Conservation (phyloP, 805 yeast species). For the Tanozyma kutaoensis region DNA sequence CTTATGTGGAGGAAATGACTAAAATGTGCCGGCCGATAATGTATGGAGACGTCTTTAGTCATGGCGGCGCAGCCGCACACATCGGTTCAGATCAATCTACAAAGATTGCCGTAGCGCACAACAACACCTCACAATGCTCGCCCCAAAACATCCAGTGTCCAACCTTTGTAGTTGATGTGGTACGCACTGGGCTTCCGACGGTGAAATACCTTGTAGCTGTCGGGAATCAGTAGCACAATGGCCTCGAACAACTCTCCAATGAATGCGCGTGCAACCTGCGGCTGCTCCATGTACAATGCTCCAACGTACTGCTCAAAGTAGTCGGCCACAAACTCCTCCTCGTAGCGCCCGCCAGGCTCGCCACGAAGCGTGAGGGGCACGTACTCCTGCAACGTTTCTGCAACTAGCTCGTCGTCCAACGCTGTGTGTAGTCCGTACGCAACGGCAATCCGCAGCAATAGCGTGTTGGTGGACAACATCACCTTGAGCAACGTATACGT, state of each 20-base stretch:
- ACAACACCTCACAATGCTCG: no score
- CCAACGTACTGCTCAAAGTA: slow-evolving; percentile 30
- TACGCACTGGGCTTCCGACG: no score
- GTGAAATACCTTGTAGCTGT: slow-evolving; percentile 5
- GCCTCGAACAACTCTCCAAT: slow-evolving; percentile 16
- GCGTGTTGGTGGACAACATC: slow-evolving; percentile 23
- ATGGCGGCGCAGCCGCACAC: no score
- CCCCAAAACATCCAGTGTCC: no score
- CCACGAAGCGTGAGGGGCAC: slow-evolving; percentile 10
- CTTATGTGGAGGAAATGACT: no score
- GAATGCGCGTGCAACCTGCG: slow-evolving; percentile 20
- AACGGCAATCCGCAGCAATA: slow-evolving; percentile 19
- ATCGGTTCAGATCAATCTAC: no score
- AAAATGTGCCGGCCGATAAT: no score
- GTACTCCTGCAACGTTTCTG: slow-evolving; percentile 10
- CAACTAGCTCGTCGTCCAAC: slow-evolving; percentile 15
- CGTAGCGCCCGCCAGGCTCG: slow-evolving; percentile 10
- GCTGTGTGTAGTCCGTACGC: slow-evolving; percentile 23
- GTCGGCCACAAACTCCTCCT: slow-evolving; percentile 28
- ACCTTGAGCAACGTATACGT: slow-evolving; percentile 16
- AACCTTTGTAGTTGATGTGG: no score
- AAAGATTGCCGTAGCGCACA: no score
- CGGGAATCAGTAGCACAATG: slow-evolving; percentile 14
- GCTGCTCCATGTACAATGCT: slow-evolving; percentile 24
- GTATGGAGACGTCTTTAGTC: no score